Percentiles rank a stretch among this genome's conserved stretches.
phyloP scores from a whole-genome alignment of 345 rosid genomes.

The Linum trigynum region DNA sequence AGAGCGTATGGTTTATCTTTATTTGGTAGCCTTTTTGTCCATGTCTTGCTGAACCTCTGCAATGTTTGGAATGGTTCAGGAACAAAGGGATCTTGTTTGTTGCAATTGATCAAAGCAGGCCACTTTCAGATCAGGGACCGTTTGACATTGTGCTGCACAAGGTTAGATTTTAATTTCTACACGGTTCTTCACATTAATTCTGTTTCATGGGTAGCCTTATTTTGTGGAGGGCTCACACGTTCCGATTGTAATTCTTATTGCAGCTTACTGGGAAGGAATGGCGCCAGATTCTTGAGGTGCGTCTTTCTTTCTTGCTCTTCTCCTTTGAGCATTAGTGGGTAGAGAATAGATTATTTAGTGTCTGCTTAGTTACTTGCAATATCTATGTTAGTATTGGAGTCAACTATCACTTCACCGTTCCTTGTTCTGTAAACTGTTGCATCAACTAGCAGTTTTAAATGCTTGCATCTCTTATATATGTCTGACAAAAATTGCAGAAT shows the following conservation, averaged over 20 bases:
- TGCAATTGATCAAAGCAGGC: slow-evolving; percentile 55
- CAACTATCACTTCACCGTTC: slow-evolving; percentile 8
- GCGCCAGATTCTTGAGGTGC: slow-evolving; percentile 76
- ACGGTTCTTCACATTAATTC: background rate
- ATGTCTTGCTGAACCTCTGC: background rate
- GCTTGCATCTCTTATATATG: slow-evolving; percentile 27
- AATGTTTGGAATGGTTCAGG: background rate
- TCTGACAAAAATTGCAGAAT: slow-evolving; percentile 43
- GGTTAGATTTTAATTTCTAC: slow-evolving; percentile 27
- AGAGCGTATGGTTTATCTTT: too few relatives aligned
- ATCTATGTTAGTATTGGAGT: slow-evolving; percentile 1
- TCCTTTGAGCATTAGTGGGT: background rate
- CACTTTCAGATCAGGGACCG: slow-evolving; percentile 81
- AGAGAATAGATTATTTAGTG: background rate
- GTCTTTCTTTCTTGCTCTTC: slow-evolving; percentile 10
- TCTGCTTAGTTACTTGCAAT: slow-evolving; percentile 3
- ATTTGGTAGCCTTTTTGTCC: background rate
- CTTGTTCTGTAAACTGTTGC: too few relatives aligned
- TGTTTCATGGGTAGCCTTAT: background rate
- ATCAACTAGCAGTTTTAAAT: slow-evolving; percentile 10
- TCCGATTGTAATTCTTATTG: slow-evolving; percentile 13
- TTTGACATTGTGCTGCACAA: slow-evolving; percentile 71
- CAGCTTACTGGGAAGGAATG: slow-evolving; percentile 65
- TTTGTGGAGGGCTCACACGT: background rate
- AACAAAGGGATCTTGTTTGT: slow-evolving; percentile 54